Conservation (phyloP, 1,139 yeast species). For the Lizanozyma gosingica region DNA sequence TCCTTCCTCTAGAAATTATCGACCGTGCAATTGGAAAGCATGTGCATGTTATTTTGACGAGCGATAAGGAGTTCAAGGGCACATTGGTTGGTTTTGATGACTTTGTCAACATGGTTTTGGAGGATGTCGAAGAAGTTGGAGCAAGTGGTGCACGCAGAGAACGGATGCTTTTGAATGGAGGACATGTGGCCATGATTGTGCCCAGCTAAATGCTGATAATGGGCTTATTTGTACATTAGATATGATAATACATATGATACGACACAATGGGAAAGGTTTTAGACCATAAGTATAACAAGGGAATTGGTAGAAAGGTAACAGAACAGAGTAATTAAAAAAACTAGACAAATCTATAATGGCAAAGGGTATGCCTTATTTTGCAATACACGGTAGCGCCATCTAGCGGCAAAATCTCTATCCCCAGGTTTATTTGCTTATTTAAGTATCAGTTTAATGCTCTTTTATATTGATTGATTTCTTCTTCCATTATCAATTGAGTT, state of each 20-base stretch:
- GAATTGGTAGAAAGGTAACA: too few species aligned
- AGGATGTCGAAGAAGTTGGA: constrained; percentile 62
- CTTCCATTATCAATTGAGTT: constrained; percentile 1
- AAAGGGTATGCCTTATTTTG: too few species aligned
- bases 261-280: too few species aligned
- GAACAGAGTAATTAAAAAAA: too few species aligned
- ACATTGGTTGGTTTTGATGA: constrained; percentile 89
- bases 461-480: too few species aligned
- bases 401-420: too few species aligned
- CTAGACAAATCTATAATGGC: too few species aligned
- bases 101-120: constrained; percentile 85
- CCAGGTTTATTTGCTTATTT: too few species aligned
- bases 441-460: too few species aligned
- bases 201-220: neutral
- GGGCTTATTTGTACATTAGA: neutral
- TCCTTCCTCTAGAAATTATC: neutral
- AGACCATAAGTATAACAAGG: too few species aligned
- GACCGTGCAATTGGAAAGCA: neutral
- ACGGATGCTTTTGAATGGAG: constrained; percentile 76
- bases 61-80: constrained; percentile 66
- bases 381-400: too few species aligned
- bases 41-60: neutral
- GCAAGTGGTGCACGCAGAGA: constrained; percentile 26
- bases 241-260: too few species aligned
- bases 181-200: constrained; percentile 66